Base-by-base conservation (phyloP, 148 eudicot genomes). In the Selenicereus undatus region DNA sequence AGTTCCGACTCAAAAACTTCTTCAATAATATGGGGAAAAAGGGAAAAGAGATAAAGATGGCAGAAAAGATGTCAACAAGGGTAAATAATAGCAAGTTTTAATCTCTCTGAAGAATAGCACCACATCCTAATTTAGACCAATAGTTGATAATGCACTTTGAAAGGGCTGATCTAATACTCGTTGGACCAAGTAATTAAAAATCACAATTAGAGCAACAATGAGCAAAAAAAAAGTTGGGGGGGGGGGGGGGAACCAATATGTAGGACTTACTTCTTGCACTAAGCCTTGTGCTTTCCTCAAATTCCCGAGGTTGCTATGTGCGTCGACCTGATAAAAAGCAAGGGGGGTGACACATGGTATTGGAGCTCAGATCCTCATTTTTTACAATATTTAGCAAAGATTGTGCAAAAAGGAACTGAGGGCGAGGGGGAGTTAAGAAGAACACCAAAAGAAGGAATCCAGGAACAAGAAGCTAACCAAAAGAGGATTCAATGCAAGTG, bases 261-360 rank as follows among this genome's bases (percentile, higher is more conserved):
- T 48, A 60, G 11, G 64, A 88, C 91, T 87, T 88, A 96, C 99
- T 82, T 95, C 97, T 84, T 91, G 94, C 78, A 91, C 89, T 82
- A 91, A 78, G 42, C 98, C 98, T 90, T 95, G 97, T 73, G 97
- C 98, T 88, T 95, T 95, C 97, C 93, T 89, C 85, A 95, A 83
- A 88, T 95, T 95, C 22, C 98, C 98, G 84, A 95, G 97, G 83
- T 95, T 95, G 87, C 96, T 93, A 86, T 95, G 98, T 29, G 98
- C 98, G 85, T 95, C 98, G 79, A 95, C 97, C 98, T 94, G 82
- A 76, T 76, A 56, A 77, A 75, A 72, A 68, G 69, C 17, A 32
- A 32, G 30, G 18, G 30, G 18, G 76, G 58, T 30, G 73, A 78
- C 9, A 71, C 66, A 75, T 74, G 64, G 24, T n/a, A 35, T 27